phyloP scores from a whole-genome alignment of 2,329 filamentous ascomycete species.

The Penicillium oxalicum region DNA sequence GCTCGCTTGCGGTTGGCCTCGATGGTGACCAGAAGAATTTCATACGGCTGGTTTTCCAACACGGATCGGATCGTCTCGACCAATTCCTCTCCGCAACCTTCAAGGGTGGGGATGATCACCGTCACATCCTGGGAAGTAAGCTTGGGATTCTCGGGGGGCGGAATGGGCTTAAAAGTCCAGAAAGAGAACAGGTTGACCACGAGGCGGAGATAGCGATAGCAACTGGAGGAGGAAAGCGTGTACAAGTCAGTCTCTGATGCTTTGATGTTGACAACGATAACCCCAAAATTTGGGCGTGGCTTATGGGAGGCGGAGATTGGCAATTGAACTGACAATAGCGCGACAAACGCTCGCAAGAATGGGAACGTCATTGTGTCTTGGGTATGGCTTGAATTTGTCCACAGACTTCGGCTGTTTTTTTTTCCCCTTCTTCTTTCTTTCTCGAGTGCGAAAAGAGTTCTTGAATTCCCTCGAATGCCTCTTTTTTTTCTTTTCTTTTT shows the following conservation, averaged over 20 bases:
- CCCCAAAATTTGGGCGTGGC: too few species aligned
- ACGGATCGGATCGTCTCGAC: constrained; percentile 65
- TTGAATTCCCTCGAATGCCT: background rate
- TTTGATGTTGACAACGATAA: too few species aligned
- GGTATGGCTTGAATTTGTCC: background rate
- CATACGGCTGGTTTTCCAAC: constrained; percentile 52
- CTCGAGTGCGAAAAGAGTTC: background rate
- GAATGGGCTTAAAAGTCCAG: constrained; percentile 79
- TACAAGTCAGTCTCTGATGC: background rate
- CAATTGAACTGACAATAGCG: constrained; percentile 34
- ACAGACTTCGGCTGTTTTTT: background rate
- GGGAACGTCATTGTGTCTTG: constrained; percentile 31
- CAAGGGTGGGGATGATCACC: constrained; percentile 88
- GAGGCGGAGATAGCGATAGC: constrained; percentile 81
- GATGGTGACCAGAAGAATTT: constrained; percentile 81
- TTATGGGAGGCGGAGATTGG: background rate
- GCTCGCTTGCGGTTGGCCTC: constrained; percentile 68
- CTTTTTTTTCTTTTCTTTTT: too few species aligned
- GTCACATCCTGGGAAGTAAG: constrained; percentile 81
- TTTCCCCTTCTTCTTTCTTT: background rate
- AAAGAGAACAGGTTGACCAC: constrained; percentile 80
- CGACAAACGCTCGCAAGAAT: constrained; percentile 36
- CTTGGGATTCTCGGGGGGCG: constrained; percentile 72
- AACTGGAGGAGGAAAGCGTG: constrained; percentile 47
- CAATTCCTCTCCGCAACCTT: constrained; percentile 77